Base-by-base conservation (phyloP, 176 grass and related monocot species). In the Triticum monococcum region DNA sequence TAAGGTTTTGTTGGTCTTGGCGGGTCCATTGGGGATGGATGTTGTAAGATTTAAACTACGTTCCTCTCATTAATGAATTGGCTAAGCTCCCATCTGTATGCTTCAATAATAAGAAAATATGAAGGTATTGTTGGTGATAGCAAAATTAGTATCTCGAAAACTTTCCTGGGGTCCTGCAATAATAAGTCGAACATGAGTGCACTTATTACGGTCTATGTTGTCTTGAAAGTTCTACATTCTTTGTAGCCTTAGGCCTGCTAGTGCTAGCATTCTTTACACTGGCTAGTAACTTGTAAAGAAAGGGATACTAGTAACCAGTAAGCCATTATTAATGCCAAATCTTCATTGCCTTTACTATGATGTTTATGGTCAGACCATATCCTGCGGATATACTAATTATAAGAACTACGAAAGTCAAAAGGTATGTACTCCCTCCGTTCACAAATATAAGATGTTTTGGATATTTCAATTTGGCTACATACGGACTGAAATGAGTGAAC, bases 331-430 rank as follows among this genome's bases (percentile, higher is more conserved):
- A 84, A 33, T 77, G 26, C 74, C 6, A 33, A 76, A 54, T 54
- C 2, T 77, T 54, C 74, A 56, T 56, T 77, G 46, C 16, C 68
- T 70, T 50, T 48, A 60, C 22, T 18, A 20, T 46, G 9, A 68
- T 66, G 43, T 75, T 80, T 68, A 68, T 77, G 71, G 76, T 70
- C 52, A 82, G 17, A 63, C 14, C 35, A 70, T 69, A 37, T 77
- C 61, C 30, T 77, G n/a, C 56, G 82, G 31, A 84, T 30, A 71
- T 13, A 64, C 23, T 32, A 77, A 56, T 73, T 26, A 56, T 20
- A 85, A 40, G 62, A 79, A 38, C 12, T 80, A 43, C 6, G 36
- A 22, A 54, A 54, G 50, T 54, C 50, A 54, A 30, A 80, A 65
- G 23, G 37, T 83, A 89, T 11, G 50, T 54, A 52, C 48, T 52